Evolutionary conservation across 345 rosid genomes (phyloP).

Genomic region (Melaleuca alternifolia): DNA sequence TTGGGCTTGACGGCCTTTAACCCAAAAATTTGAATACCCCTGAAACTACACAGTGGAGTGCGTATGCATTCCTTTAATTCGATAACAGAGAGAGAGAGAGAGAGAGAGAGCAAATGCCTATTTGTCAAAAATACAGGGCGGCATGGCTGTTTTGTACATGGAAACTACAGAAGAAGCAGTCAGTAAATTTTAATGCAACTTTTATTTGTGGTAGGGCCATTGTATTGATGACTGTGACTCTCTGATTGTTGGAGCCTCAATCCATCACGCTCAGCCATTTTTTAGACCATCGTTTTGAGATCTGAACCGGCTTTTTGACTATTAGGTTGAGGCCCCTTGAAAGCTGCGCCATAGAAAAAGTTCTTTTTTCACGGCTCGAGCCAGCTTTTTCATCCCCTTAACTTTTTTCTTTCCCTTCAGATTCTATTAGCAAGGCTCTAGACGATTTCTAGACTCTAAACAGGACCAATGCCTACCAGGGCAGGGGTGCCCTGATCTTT

Average conservation of each 20-base stretch:
- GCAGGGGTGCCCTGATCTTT: no score
- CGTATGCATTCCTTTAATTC: neutral
- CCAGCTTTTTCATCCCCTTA: neutral
- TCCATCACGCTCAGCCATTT: neutral
- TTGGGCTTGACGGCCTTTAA: neutral
- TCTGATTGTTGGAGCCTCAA: neutral
- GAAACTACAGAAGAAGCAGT: neutral
- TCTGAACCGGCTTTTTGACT: neutral
- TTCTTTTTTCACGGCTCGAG: neutral
- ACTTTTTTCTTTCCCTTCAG: neutral
- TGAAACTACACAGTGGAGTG: neutral
- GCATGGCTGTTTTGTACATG: neutral
- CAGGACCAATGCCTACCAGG: neutral
- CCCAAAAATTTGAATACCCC: neutral
- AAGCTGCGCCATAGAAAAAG: neutral
- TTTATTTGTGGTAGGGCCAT: neutral
- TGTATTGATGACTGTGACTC: neutral
- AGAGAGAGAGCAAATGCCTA: neutral
- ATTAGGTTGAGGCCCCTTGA: neutral
- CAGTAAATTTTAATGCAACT: neutral
- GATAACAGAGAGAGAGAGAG: neutral
- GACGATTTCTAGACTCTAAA: neutral
- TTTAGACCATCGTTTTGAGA: neutral
- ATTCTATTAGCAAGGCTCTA: neutral
- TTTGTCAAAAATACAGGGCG: neutral